These are phyloP conservation scores for Babesia sp. DNA, from an alignment of 169 alveolate genomes.

Conservation along the genomic window DNA sequence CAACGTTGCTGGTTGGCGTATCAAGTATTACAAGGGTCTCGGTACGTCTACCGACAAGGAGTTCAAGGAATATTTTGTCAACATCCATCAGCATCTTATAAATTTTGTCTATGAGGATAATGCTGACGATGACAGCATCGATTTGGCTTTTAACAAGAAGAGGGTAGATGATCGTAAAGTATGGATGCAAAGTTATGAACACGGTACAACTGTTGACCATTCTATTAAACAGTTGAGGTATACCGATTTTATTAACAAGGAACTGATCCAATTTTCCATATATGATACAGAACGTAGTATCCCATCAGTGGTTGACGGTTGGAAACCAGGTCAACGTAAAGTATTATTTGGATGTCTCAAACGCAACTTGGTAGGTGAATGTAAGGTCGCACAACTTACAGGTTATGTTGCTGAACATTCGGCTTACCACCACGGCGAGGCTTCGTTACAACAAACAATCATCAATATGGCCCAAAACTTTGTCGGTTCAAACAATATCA, in stretches of 20 bases:
- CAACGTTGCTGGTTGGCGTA: conserved; percentile 90
- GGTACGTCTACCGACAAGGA: conserved; percentile 99
- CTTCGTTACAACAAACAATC: conserved; percentile 93
- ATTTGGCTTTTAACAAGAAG: conserved; percentile 97
- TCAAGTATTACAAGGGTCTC: conserved; percentile 99
- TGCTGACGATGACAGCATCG: conserved; percentile 94
- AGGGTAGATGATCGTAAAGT: conserved; percentile 97
- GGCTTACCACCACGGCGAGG: conserved; percentile 99
- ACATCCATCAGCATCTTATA: conserved; percentile 90
- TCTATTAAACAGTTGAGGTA: conserved; percentile 78
- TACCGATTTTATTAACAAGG: conserved; percentile 97
- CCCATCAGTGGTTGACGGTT: conserved; percentile 97
- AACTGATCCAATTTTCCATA: conserved; percentile 95
- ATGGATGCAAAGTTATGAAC: conserved; percentile 84
- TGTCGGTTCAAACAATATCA: conserved; percentile 93
- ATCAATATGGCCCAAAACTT: conserved; percentile 99
- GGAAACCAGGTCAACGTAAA: conserved; percentile 99
- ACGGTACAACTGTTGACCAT: conserved; percentile 72
- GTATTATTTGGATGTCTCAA: conserved; percentile 96
- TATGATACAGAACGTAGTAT: conserved; percentile 97
- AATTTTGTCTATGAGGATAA: conserved; percentile 85
- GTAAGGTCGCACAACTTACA: conserved; percentile 93
- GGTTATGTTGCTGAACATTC: conserved; percentile 97
- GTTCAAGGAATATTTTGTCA: conserved; percentile 98
- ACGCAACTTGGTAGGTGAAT: conserved; percentile 91